phyloP scores from a whole-genome alignment of 129 eudicot species.

The Artemisia argyi region DNA sequence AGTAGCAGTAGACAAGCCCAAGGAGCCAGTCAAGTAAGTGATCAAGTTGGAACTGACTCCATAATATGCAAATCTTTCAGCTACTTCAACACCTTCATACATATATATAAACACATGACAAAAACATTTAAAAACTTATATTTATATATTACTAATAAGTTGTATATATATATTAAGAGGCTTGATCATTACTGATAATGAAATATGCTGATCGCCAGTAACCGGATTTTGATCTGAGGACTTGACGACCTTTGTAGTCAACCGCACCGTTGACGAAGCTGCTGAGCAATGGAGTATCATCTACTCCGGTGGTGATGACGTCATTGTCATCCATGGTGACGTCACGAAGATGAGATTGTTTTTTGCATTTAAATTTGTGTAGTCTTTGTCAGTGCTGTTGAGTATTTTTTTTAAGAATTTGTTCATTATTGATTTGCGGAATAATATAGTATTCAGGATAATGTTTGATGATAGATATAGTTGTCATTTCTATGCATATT shows the following conservation, averaged over 20 bases:
- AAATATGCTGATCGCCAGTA: constrained; percentile 27
- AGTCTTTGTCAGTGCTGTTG: neutral
- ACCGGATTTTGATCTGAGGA: constrained; percentile 51
- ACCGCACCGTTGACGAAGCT: constrained; percentile 40
- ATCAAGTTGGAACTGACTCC: constrained; percentile 20
- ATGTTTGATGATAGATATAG: no score
- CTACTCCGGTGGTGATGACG: constrained; percentile 5
- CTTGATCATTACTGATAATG: constrained; percentile 11
- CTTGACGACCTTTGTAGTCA: constrained; percentile 51
- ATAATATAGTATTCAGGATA: no score
- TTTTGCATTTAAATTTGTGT: neutral
- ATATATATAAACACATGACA: neutral
- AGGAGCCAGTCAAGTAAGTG: neutral
- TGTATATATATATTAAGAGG: neutral
- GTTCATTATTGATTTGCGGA: neutral
- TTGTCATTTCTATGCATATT: no score
- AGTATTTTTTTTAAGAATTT: neutral
- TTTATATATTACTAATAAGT: neutral
- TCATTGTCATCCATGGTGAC: constrained; percentile 1
- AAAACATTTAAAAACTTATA: neutral
- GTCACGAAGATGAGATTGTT: neutral
- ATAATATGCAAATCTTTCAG: constrained; percentile 27
- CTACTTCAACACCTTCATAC: constrained; percentile 24
- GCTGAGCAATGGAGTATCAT: constrained; percentile 23
- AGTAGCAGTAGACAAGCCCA: constrained; percentile 15